Conservation (phyloP, 2,329 filamentous ascomycete species). For the Septoria linicola region DNA sequence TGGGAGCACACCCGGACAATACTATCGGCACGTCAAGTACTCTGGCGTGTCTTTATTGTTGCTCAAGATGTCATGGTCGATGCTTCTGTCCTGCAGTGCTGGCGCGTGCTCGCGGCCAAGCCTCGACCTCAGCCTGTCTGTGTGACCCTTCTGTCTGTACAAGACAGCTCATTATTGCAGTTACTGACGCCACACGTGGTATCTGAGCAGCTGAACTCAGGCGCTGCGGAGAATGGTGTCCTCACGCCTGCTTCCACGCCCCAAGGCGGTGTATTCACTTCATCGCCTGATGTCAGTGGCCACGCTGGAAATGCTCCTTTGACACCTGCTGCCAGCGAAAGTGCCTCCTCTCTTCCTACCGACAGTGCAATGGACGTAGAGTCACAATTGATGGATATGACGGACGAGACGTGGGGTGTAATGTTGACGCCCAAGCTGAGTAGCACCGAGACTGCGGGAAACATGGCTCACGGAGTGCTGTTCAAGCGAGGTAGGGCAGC, state of each 20-base stretch:
- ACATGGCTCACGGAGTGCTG: constrained; percentile 45
- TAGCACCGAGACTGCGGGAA: constrained; percentile 39
- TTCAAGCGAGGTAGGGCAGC: constrained; percentile 41
- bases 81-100: constrained; percentile 24
- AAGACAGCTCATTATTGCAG: constrained; percentile 24
- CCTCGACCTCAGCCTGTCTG: constrained; percentile 42
- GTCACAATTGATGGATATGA: constrained; percentile 67
- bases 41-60: constrained; percentile 75
- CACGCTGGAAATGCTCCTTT: constrained; percentile 36
- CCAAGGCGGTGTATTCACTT: constrained; percentile 31
- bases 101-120: constrained; percentile 29
- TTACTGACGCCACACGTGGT: constrained; percentile 21
- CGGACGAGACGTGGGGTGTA: constrained; percentile 74
- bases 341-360: constrained; percentile 44
- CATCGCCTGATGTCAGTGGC: constrained; percentile 33
- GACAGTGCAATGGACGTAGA: constrained; percentile 53
- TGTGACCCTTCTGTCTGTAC: constrained; percentile 31
- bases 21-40: constrained; percentile 66
- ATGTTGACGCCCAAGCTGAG: constrained; percentile 52
- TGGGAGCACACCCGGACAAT: constrained; percentile 74
- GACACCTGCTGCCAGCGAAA: constrained; percentile 51
- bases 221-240: constrained; percentile 36
- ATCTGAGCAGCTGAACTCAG: constrained; percentile 5
- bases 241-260: constrained; percentile 68
- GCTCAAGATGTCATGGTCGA: constrained; percentile 21